A percentile compares a stretch with the other conserved stretches of the same genome.
Evolutionary conservation across 1,139 yeast species (phyloP).

Genomic region (Saccharomyces hybrid): DNA sequence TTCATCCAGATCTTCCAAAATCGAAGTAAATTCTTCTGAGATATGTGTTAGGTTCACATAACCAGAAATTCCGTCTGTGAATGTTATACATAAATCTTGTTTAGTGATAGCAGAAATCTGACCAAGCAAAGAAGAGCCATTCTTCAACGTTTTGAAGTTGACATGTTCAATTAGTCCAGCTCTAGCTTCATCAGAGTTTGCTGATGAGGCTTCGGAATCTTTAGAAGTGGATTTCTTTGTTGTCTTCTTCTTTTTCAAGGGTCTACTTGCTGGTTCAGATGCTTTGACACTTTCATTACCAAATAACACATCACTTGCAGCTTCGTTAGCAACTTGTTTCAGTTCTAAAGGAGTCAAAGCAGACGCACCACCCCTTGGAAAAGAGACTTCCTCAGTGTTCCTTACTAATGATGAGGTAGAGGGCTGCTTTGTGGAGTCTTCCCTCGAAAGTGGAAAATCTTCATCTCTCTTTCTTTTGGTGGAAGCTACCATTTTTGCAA

Average conservation of each 20-base stretch:
- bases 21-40: conserved; percentile 52
- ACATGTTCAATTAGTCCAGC: conserved; percentile 50
- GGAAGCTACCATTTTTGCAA: not conserved
- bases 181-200: conserved; percentile 19
- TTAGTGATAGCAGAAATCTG: conserved; percentile 56
- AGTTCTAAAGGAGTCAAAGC: conserved; percentile 83
- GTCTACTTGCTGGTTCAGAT: conserved; percentile 35
- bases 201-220: conserved; percentile 21
- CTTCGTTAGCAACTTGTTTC: conserved; percentile 89
- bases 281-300: conserved; percentile 34
- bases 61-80: conserved; percentile 82
- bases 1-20: conserved; percentile 48
- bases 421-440: conserved; percentile 34
- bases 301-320: conserved; percentile 75
- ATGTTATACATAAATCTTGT: conserved; percentile 56
- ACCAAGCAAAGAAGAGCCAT: conserved; percentile 72
- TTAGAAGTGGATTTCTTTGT: conserved; percentile 4
- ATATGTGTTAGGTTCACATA: conserved; percentile 70
- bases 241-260: conserved; percentile 30
- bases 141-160: conserved; percentile 49
- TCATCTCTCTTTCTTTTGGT: conserved; percentile 27
- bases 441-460: conserved; percentile 34
- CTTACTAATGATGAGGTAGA: conserved; percentile 28
- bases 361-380: conserved; percentile 93
- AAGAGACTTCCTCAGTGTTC: conserved; percentile 50